A percentile compares a stretch with the other conserved stretches of the same genome.
Conservation (phyloP, 495 filamentous ascomycete genomes). For the Saxispiralis lemnorum region DNA sequence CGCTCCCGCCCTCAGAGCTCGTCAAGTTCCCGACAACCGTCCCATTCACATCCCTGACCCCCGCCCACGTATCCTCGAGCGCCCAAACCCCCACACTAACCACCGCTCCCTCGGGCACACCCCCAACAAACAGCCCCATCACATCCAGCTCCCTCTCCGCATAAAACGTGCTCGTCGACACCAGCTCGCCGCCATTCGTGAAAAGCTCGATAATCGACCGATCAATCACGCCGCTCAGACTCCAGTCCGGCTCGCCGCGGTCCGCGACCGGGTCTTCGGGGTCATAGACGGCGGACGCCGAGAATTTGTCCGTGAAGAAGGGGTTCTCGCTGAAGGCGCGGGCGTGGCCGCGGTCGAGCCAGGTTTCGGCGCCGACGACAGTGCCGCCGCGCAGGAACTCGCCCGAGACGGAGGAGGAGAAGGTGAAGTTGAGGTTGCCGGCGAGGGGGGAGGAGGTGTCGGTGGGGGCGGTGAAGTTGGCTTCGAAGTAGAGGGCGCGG, state of each 20-base stretch:
- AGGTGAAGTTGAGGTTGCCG: slow-evolving; percentile 29
- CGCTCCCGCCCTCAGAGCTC: neutral
- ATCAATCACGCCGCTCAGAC: slow-evolving; percentile 30
- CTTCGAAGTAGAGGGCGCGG: slow-evolving; percentile 31
- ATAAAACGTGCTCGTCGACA: slow-evolving; percentile 31
- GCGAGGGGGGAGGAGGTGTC: slow-evolving; percentile 14
- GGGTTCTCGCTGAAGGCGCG: slow-evolving; percentile 27
- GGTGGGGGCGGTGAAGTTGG: slow-evolving; percentile 23
- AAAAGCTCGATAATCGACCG: slow-evolving; percentile 35
- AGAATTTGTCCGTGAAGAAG: slow-evolving; percentile 35
- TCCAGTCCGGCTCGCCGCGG: slow-evolving; percentile 16
- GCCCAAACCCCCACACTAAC: slow-evolving; percentile 28
- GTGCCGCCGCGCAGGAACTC: slow-evolving; percentile 32
- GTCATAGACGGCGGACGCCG: slow-evolving; percentile 21
- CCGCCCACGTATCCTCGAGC: slow-evolving; percentile 27
- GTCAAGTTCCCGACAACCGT: slow-evolving; percentile 8
- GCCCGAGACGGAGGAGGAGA: slow-evolving; percentile 29
- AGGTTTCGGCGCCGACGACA: slow-evolving; percentile 30
- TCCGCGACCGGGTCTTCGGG: too few species aligned
- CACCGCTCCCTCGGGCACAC: slow-evolving; percentile 23
- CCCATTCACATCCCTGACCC: slow-evolving; percentile 1
- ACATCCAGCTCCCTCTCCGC: slow-evolving; percentile 26
- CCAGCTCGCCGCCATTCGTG: slow-evolving; percentile 28
- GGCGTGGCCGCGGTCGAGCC: slow-evolving; percentile 28
- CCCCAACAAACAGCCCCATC: slow-evolving; percentile 23